Percentiles rank a stretch among this genome's conserved stretches.
Conservation (phyloP, 2,329 filamentous ascomycete genomes). For the Xylaria sp. region DNA sequence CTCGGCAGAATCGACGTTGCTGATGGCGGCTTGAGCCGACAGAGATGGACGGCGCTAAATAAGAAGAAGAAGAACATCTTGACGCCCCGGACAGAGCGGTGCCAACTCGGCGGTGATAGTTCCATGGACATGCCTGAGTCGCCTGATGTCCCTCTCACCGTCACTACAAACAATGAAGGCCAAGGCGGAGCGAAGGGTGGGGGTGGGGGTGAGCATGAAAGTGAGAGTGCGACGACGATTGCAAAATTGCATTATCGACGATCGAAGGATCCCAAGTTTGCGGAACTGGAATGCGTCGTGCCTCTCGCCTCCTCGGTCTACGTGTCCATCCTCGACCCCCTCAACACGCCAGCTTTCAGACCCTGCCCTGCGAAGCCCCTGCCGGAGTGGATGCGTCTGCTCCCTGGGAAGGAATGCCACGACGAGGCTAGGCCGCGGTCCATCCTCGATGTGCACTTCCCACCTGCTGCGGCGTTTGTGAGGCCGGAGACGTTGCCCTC, state of each 20-base stretch:
- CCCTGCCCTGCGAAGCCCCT: conserved; percentile 64
- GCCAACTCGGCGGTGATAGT: conserved; percentile 38
- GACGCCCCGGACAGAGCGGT: neutral
- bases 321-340: conserved; percentile 62
- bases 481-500: neutral
- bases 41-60: conserved; percentile 51
- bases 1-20: conserved; percentile 56
- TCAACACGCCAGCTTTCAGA: conserved; percentile 59
- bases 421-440: conserved; percentile 41
- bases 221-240: conserved; percentile 8
- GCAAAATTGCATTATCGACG: conserved; percentile 33
- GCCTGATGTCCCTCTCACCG: neutral
- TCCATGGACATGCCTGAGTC: conserved; percentile 25
- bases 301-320: conserved; percentile 56
- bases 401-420: conserved; percentile 27
- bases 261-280: conserved; percentile 26
- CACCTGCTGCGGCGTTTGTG: conserved; percentile 3
- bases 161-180: neutral
- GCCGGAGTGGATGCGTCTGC: conserved; percentile 59
- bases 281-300: conserved; percentile 40
- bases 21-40: conserved; percentile 60
- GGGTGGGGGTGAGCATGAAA: neutral
- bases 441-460: conserved; percentile 46
- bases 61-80: conserved; percentile 25
- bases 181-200: neutral